A percentile compares a stretch with the other conserved stretches of the same genome.
phyloP scores from a whole-genome alignment of 306 rosid genomes.

The Erythrophleum fordii region DNA sequence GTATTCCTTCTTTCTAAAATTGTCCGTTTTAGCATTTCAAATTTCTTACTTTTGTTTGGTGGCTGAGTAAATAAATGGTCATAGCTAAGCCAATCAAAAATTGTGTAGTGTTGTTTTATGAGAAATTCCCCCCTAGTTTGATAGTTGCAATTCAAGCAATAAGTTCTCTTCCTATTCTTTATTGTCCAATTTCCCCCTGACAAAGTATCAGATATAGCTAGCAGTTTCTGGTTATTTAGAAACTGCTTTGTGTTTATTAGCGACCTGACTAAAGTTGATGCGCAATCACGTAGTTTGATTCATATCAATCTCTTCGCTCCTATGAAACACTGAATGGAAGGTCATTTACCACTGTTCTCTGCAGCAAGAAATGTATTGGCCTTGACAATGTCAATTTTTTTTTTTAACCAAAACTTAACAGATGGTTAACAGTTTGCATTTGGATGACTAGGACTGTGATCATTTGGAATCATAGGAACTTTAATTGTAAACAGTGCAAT shows the following conservation, averaged over 20 bases:
- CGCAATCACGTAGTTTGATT: not conserved
- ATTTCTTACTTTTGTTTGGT: not conserved
- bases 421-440: constrained; percentile 27
- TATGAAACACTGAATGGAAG: not conserved
- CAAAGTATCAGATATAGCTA: not conserved
- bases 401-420: constrained; percentile 2
- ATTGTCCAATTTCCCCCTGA: not conserved
- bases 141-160: not conserved
- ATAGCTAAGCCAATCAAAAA: not conserved
- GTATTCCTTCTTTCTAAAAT: constrained; percentile 38
- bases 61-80: not conserved
- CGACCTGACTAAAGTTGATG: not conserved
- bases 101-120: not conserved
- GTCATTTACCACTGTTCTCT: not conserved
- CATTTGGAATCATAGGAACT: not conserved
- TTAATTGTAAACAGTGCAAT: not conserved
- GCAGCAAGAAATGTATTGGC: not conserved
- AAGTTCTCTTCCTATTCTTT: not conserved
- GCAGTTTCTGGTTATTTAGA: not conserved
- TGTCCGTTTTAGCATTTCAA: not conserved
- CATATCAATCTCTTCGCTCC: not conserved
- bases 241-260: not conserved
- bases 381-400: not conserved
- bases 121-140: not conserved
- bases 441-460: constrained; percentile 22